These are phyloP conservation scores for Solanum aculeatissimum DNA, from an alignment of 305 asterid species.

Conservation along the genomic window DNA sequence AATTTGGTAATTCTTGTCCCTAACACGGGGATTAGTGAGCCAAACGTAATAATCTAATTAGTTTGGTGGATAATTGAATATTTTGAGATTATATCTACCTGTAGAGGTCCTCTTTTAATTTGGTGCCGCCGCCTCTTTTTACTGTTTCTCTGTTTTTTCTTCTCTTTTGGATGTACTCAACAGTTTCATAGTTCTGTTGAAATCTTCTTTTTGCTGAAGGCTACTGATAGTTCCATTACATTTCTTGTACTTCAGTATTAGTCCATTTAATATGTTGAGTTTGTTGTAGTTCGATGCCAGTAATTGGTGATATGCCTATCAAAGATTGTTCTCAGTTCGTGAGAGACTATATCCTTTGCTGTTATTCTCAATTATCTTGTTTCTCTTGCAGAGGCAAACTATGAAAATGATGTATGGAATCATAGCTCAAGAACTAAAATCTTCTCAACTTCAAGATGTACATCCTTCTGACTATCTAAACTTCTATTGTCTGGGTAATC, in stretches of 20 bases:
- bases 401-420: constrained; percentile 95
- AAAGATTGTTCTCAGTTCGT: not conserved
- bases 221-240: not conserved
- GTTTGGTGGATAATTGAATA: not conserved
- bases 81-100: not conserved
- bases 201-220: not conserved
- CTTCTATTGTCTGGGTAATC: constrained; percentile 92
- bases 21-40: not conserved
- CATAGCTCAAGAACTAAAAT: constrained; percentile 54
- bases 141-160: not conserved
- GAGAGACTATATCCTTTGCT: not conserved
- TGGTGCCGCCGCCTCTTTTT: not conserved
- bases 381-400: constrained; percentile 57
- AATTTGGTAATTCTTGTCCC: not conserved
- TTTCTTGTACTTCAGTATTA: not conserved
- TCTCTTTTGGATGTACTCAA: not conserved
- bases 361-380: not conserved
- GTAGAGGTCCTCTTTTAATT: not conserved
- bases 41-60: not conserved
- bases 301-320: not conserved
- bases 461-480: constrained; percentile 78
- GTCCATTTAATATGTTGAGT: not conserved
- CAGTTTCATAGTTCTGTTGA: not conserved
- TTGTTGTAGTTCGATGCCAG: not conserved
- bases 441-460: constrained; percentile 29